Percentiles rank a stretch among this genome's conserved stretches.
phyloP scores from a whole-genome alignment of 2,329 filamentous ascomycete genomes.

The Pezicula neosporulosa region DNA sequence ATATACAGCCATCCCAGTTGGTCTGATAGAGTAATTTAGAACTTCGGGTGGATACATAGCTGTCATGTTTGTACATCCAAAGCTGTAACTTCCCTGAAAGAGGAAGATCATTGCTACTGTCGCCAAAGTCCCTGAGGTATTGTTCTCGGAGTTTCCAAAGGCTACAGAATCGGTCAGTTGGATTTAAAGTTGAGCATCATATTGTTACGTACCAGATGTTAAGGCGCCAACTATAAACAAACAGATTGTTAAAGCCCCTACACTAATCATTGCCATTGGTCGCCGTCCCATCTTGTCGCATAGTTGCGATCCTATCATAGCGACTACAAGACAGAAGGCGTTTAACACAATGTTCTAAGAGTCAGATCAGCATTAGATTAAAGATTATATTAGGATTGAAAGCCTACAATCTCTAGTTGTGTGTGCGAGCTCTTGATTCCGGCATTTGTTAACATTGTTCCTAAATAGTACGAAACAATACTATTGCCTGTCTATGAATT shows the following conservation, averaged over 20 bases:
- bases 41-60: slow-evolving; percentile 45
- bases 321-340: slow-evolving; percentile 39
- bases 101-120: slow-evolving; percentile 42
- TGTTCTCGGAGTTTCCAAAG: background rate
- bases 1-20: slow-evolving; percentile 38
- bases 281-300: slow-evolving; percentile 39
- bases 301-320: slow-evolving; percentile 38
- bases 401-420: background rate
- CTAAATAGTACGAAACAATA: background rate
- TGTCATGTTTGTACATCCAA: slow-evolving; percentile 42
- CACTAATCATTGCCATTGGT: slow-evolving; percentile 35
- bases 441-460: background rate
- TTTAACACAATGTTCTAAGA: slow-evolving; percentile 43
- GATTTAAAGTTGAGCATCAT: background rate
- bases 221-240: slow-evolving; percentile 48
- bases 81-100: slow-evolving; percentile 35
- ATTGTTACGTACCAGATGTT: slow-evolving; percentile 29
- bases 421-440: background rate
- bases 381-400: background rate
- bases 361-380: background rate
- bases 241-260: slow-evolving; percentile 33
- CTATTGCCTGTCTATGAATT: background rate
- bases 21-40: slow-evolving; percentile 43
- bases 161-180: background rate
- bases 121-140: slow-evolving; percentile 25